Evolutionary conservation across 352 stramenopile genomes (phyloP), one percentile per base, ranked within the genome.

Genomic region (Phytophthora uliginosa): DNA sequence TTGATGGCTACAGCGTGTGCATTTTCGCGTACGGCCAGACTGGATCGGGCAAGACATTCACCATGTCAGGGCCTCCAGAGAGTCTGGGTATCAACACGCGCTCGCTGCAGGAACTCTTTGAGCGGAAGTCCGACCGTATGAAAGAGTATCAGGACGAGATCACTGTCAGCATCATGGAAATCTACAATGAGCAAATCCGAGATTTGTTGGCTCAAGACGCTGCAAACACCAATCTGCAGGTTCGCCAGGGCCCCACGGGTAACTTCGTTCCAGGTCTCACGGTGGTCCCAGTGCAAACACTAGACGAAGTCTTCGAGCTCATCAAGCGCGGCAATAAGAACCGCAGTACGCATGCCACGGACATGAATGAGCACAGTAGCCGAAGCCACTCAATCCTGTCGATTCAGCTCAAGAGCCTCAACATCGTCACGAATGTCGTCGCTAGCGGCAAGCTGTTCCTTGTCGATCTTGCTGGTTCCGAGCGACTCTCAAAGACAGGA

Each of bases 161-260:
- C 64, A 91, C 85, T 0, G 90, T 98, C 28, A 97, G 88, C 63
- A 90, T 99, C 63, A 90, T 99, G 65, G 97, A 99, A 81, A 99
- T 99, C 33, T 98, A 99, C 81, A 98, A 99, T 71, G 97, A 99
- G 71, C 93, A 97, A 66, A 93, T 99, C 47, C 87, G 92, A 45
- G 97, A 99, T 85, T 81, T 99, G 38, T 69, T 99, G 7, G 88
- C 93, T 1, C 94, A 89, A 47, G 88, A 96, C 52, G 87, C 87
- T 36, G 81, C 83, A 2, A 95, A 71, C 53, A 94, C 87, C 7
- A 97, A 95, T 60, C 72, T 97, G 3, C 89, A 95, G 66, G 88
- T 96, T 28, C 89, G 88, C 2, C 89, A 95, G 71, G 89, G 90
- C 12, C 82, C 87, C 10, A 95, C 85, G 4, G 89, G 90, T 48